Evolutionary conservation across 768 basidiomycete species (phyloP).

Genomic region (Mycena filopes): DNA sequence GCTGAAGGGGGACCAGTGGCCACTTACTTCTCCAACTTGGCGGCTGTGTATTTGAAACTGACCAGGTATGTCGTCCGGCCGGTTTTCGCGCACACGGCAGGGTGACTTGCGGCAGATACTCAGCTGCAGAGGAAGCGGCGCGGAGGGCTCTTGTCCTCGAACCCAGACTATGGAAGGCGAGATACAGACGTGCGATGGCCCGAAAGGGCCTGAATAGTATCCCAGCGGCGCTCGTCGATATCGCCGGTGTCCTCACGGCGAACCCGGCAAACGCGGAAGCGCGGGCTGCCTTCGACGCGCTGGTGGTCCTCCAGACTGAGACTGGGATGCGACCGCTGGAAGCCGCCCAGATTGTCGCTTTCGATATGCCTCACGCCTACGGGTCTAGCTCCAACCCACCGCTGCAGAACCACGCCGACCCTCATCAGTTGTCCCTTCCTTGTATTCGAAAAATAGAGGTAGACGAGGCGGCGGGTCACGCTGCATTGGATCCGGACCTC

Average conservation of each 20-base stretch:
- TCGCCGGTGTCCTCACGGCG: constrained; percentile 2
- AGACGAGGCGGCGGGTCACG: not conserved
- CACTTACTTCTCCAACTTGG: constrained; percentile 8
- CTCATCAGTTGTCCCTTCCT: constrained; percentile 1
- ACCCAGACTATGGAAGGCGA: constrained; percentile 5
- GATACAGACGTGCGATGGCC: constrained; percentile 19
- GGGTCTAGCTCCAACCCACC: constrained; percentile 11
- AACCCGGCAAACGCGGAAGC: constrained; percentile 6
- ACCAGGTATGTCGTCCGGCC: not conserved
- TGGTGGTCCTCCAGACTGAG: not conserved
- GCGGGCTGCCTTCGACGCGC: not conserved
- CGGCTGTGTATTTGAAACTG: constrained; percentile 6
- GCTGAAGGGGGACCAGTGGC: not conserved
- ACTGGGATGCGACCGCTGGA: constrained; percentile 7
- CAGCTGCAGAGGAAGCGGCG: constrained; percentile 6
- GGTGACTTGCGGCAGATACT: too few species aligned
- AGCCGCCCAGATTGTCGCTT: not conserved
- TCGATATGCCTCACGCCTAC: constrained; percentile 15
- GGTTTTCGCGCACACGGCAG: too few species aligned
- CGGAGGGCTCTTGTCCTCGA: not conserved
- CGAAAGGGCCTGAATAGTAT: constrained; percentile 13
- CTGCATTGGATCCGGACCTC: constrained; percentile 4
- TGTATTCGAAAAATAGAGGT: not conserved
- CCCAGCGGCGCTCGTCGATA: constrained; percentile 7
- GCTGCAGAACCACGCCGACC: not conserved